Percentiles rank a stretch among this genome's conserved stretches.
Evolutionary conservation across 2,329 filamentous ascomycete species (phyloP).

Genomic region (Delphinella strobiligena): DNA sequence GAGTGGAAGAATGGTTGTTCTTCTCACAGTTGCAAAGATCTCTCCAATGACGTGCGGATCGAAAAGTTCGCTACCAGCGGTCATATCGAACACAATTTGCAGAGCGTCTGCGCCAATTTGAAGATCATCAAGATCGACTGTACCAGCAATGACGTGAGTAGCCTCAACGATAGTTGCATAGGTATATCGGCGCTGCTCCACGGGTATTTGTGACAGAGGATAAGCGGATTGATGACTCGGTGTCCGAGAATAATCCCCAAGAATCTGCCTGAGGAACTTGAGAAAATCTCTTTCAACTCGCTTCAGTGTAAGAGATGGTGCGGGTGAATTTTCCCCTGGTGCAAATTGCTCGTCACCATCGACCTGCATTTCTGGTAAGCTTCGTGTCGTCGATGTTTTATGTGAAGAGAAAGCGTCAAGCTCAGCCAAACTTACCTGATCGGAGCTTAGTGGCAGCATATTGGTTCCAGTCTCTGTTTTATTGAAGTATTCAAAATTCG

Average conservation of each 20-base stretch:
- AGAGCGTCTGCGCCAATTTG: slow-evolving; percentile 58
- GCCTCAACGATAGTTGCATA: slow-evolving; percentile 54
- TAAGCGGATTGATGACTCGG: slow-evolving; percentile 52
- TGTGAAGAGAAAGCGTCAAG: too few species aligned
- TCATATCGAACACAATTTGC: slow-evolving; percentile 44
- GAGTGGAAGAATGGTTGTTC: slow-evolving; percentile 45
- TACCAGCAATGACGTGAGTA: slow-evolving; percentile 40
- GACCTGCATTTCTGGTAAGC: too few species aligned
- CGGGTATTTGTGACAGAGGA: slow-evolving; percentile 49
- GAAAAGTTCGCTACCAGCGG: not conserved
- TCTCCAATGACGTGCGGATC: slow-evolving; percentile 33
- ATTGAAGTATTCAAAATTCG: slow-evolving; percentile 69
- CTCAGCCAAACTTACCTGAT: too few species aligned
- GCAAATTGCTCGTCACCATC: not conserved
- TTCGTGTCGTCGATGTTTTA: too few species aligned
- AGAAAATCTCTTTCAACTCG: slow-evolving; percentile 57
- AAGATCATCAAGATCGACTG: slow-evolving; percentile 50
- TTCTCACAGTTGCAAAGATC: slow-evolving; percentile 47
- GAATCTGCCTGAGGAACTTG: slow-evolving; percentile 53
- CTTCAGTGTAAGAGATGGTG: slow-evolving; percentile 56
- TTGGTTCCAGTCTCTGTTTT: slow-evolving; percentile 40
- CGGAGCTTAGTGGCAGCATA: not conserved
- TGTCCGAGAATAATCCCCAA: slow-evolving; percentile 38
- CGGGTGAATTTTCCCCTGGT: slow-evolving; percentile 17
- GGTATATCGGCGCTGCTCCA: slow-evolving; percentile 51